Percentiles rank a stretch among this genome's conserved stretches.
phyloP scores from a whole-genome alignment of 495 filamentous ascomycete species.

The Penicillium lividum region DNA sequence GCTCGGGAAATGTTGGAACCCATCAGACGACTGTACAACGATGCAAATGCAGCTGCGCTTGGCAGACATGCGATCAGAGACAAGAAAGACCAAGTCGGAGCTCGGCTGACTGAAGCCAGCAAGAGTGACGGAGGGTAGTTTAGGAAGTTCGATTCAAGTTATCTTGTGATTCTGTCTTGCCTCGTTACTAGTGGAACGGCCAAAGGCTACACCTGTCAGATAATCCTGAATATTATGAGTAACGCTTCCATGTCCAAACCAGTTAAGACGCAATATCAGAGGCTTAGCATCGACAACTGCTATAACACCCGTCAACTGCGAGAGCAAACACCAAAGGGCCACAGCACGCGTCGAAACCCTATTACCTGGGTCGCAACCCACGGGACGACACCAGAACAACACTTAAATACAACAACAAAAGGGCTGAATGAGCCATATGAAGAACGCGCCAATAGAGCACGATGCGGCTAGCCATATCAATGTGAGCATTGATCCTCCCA shows the following conservation, averaged over 20 bases:
- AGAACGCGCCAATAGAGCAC: neutral
- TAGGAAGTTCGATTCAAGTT: neutral
- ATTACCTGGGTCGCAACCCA: neutral
- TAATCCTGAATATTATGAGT: neutral
- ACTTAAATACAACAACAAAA: neutral
- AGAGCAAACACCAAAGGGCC: neutral
- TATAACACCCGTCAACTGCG: neutral
- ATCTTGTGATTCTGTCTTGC: neutral
- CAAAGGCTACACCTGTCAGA: neutral
- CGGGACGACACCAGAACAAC: neutral
- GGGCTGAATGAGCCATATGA: neutral
- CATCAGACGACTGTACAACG: neutral
- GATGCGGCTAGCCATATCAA: neutral
- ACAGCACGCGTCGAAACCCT: neutral
- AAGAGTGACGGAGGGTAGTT: neutral
- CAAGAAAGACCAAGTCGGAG: neutral
- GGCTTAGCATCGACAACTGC: neutral
- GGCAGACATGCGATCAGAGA: neutral
- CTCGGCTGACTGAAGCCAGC: neutral
- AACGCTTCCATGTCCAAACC: neutral
- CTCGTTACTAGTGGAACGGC: neutral
- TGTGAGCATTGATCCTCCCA: neutral
- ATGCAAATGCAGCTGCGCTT: neutral
- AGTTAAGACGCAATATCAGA: neutral
- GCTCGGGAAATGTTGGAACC: neutral